Conservation (phyloP, 2,329 filamentous ascomycete genomes). For the Aspergillus brunneoviolaceus region DNA sequence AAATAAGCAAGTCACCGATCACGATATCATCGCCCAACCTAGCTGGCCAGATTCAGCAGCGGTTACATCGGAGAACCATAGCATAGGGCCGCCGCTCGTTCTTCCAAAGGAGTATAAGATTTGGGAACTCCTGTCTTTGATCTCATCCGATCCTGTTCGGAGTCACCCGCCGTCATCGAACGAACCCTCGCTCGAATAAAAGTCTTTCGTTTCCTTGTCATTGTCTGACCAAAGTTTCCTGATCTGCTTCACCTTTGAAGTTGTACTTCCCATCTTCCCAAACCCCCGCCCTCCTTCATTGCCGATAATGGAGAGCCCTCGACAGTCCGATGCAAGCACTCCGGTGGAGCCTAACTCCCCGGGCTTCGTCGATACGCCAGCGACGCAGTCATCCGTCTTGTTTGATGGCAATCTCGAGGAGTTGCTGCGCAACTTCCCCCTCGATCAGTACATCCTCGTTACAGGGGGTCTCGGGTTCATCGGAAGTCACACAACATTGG, state of each 20-base stretch:
- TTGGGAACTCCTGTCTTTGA: slow-evolving; percentile 20
- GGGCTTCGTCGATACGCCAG: slow-evolving; percentile 40
- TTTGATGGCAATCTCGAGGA: slow-evolving; percentile 48
- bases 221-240: slow-evolving; percentile 9
- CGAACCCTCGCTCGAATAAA: slow-evolving; percentile 1
- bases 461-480: slow-evolving; percentile 46
- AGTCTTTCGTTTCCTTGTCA: slow-evolving; percentile 15
- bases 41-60: slow-evolving; percentile 14
- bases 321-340: slow-evolving; percentile 32
- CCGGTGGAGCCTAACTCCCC: slow-evolving; percentile 33
- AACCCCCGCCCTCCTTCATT: slow-evolving; percentile 11
- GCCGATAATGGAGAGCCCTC: slow-evolving; percentile 31
- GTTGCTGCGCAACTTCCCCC: slow-evolving; percentile 40
- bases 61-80: slow-evolving; percentile 23
- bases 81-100: slow-evolving; percentile 11
- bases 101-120: slow-evolving; percentile 22
- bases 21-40: slow-evolving; percentile 22
- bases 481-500: slow-evolving; percentile 44
- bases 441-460: slow-evolving; percentile 45
- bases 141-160: slow-evolving; percentile 4
- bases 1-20: slow-evolving; percentile 22
- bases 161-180: slow-evolving; percentile 16
- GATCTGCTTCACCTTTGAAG: slow-evolving; percentile 12
- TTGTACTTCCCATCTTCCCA: background rate
- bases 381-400: slow-evolving; percentile 46